Evolutionary conservation across 1,284 basidiomycete species (phyloP).

Genomic region (Neonothopanus nambi): DNA sequence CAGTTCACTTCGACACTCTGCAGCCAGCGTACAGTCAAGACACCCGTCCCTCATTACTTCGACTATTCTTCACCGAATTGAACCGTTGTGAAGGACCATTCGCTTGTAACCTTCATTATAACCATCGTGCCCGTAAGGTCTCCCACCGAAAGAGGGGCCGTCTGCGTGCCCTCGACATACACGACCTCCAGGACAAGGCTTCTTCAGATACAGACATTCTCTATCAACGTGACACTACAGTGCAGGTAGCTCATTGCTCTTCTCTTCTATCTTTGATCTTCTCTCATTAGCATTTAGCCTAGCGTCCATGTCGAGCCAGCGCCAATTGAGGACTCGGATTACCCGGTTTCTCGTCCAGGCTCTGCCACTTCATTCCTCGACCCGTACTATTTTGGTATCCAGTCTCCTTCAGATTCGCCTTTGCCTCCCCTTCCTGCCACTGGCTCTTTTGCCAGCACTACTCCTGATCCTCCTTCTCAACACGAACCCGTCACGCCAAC

Average conservation of each 20-base stretch:
- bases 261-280: slow-evolving; percentile 13
- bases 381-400: slow-evolving; percentile 78
- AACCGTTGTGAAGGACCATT: too few species aligned
- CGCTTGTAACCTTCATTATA: too few species aligned
- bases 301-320: slow-evolving; percentile 36
- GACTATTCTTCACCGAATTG: too few species aligned
- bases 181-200: slow-evolving; percentile 30
- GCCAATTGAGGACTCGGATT: slow-evolving; percentile 29
- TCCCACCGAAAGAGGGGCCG: slow-evolving; percentile 33
- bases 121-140: neutral
- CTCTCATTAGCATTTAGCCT: slow-evolving; percentile 30
- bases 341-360: slow-evolving; percentile 55
- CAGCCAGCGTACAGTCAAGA: too few species aligned
- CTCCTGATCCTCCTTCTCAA: slow-evolving; percentile 38
- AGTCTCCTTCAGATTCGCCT: slow-evolving; percentile 65
- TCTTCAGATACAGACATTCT: slow-evolving; percentile 32
- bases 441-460: slow-evolving; percentile 35
- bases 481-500: slow-evolving; percentile 70
- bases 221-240: slow-evolving; percentile 27
- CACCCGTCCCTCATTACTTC: too few species aligned
- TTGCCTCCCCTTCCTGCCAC: slow-evolving; percentile 46
- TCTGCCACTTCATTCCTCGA: slow-evolving; percentile 73
- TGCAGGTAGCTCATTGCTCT: slow-evolving; percentile 14
- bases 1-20: too few species aligned
- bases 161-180: slow-evolving; percentile 40